phyloP scores from a whole-genome alignment of 2,329 filamentous ascomycete genomes.

The Claviceps sorghi region DNA sequence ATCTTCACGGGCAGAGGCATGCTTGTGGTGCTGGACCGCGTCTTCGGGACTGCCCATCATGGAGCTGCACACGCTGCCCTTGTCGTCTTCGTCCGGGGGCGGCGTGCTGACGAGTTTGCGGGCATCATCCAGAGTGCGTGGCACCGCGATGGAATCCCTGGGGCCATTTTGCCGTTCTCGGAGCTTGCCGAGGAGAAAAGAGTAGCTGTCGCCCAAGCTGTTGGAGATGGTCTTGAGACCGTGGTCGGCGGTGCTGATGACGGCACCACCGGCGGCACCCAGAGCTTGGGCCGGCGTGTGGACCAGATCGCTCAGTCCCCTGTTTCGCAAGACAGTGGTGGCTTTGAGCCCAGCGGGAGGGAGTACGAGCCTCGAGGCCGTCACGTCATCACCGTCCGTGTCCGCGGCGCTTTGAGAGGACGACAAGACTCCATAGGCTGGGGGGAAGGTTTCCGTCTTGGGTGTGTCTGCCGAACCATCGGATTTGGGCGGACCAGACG shows the following conservation, averaged over 20 bases:
- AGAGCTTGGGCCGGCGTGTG: constrained; percentile 72
- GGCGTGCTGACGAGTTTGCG: constrained; percentile 72
- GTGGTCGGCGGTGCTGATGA: constrained; percentile 81
- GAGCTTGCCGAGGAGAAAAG: constrained; percentile 78
- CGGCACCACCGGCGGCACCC: constrained; percentile 67
- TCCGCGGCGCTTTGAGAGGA: constrained; percentile 19
- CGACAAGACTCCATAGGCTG: constrained; percentile 33
- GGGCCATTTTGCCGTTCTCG: constrained; percentile 48
- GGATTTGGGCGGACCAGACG: constrained; percentile 50
- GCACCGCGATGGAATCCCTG: constrained; percentile 43
- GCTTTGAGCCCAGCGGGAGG: constrained; percentile 30
- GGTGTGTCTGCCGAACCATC: constrained; percentile 33
- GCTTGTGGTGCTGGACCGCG: constrained; percentile 14
- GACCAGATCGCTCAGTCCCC: constrained; percentile 71
- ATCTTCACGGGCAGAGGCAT: constrained; percentile 34
- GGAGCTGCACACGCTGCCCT: constrained; percentile 42
- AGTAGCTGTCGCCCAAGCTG: constrained; percentile 83
- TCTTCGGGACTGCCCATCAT: constrained; percentile 27
- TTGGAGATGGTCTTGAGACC: constrained; percentile 82
- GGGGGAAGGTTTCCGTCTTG: constrained; percentile 40
- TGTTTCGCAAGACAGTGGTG: constrained; percentile 44
- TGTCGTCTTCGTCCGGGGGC: constrained; percentile 47
- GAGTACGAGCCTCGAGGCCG: constrained; percentile 21
- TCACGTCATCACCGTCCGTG: constrained; percentile 17
- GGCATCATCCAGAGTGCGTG: constrained; percentile 86